A percentile compares a stretch with the other conserved stretches of the same genome.
phyloP scores from a whole-genome alignment of 1,139 yeast species.

The Kodamaea sp. region DNA sequence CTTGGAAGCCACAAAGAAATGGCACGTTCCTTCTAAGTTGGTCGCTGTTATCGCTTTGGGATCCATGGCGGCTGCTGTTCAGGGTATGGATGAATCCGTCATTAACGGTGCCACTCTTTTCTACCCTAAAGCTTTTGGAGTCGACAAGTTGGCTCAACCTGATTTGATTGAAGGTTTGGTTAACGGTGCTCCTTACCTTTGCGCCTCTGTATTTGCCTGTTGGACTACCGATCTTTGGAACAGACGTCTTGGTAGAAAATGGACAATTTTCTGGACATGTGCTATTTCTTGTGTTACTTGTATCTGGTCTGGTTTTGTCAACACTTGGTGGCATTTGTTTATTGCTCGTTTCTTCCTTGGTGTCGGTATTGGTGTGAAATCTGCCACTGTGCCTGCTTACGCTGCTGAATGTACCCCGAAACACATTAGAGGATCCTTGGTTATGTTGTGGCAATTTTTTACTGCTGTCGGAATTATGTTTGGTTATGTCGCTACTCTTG shows the following conservation, averaged over 20 bases:
- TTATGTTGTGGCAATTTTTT: constrained; percentile 89
- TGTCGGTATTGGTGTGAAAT: constrained; percentile 77
- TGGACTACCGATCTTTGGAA: constrained; percentile 75
- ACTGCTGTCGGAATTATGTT: constrained; percentile 86
- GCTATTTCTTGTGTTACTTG: constrained; percentile 65
- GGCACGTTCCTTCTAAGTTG: constrained; percentile 64
- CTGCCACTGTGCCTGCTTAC: constrained; percentile 80
- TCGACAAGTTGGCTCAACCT: constrained; percentile 44
- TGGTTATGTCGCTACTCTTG: constrained; percentile 72
- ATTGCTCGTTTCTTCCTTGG: constrained; percentile 74
- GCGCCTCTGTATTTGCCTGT: constrained; percentile 69
- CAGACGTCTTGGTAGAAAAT: constrained; percentile 65
- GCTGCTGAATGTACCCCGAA: constrained; percentile 83
- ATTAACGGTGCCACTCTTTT: constrained; percentile 80
- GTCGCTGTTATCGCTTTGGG: constrained; percentile 68
- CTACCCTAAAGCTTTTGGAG: constrained; percentile 54
- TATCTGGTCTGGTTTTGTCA: constrained; percentile 75
- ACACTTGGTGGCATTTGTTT: constrained; percentile 75
- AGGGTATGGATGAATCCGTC: constrained; percentile 92
- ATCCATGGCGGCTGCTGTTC: constrained; percentile 88
- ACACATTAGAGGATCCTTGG: constrained; percentile 73
- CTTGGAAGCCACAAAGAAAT: constrained; percentile 60
- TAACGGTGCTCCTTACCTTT: constrained; percentile 80
- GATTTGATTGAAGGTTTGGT: constrained; percentile 75
- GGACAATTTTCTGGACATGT: constrained; percentile 72